Conservation (phyloP, 2,329 filamentous ascomycete species). For the Pseudogymnoascus sp. region DNA sequence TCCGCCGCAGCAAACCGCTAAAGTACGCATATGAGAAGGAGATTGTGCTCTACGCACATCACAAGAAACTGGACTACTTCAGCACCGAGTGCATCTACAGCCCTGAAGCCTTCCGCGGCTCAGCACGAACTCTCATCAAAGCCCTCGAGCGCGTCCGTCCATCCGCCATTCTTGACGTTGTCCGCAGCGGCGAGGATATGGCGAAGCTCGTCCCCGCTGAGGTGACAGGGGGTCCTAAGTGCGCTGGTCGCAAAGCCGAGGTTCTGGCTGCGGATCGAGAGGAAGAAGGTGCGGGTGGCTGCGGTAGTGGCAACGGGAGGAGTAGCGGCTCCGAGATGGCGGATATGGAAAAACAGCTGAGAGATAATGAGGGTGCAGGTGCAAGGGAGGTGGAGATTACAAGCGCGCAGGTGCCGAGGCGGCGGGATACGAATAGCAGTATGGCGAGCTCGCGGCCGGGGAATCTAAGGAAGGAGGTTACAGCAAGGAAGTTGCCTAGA, state of each 20-base stretch:
- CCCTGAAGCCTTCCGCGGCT: slow-evolving; percentile 91
- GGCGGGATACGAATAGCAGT: slow-evolving; percentile 17
- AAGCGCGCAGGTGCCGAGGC: slow-evolving; percentile 16
- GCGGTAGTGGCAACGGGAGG: slow-evolving; percentile 63
- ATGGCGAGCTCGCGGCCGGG: slow-evolving; percentile 21
- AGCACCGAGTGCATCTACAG: slow-evolving; percentile 98
- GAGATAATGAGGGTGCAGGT: slow-evolving; percentile 53
- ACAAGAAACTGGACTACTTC: slow-evolving; percentile 96
- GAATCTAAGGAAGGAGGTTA: slow-evolving; percentile 20
- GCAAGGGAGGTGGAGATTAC: slow-evolving; percentile 62
- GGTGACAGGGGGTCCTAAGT: slow-evolving; percentile 39
- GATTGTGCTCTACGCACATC: slow-evolving; percentile 94
- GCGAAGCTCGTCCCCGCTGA: slow-evolving; percentile 69
- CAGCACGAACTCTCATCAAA: slow-evolving; percentile 86
- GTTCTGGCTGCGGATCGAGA: slow-evolving; percentile 28
- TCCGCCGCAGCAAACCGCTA: slow-evolving; percentile 90
- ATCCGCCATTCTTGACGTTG: slow-evolving; percentile 90
- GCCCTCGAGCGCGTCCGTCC: slow-evolving; percentile 88
- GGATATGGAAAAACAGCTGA: slow-evolving; percentile 68
- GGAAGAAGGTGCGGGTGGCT: slow-evolving; percentile 62
- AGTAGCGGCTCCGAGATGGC: slow-evolving; percentile 71
- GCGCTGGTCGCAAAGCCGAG: slow-evolving; percentile 37
- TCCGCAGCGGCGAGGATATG: slow-evolving; percentile 94
- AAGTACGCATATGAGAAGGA: slow-evolving; percentile 99
- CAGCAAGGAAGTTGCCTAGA: slow-evolving; percentile 38